Evolutionary conservation across 1,139 yeast species (phyloP).

Genomic region (Taphrina communis): DNA sequence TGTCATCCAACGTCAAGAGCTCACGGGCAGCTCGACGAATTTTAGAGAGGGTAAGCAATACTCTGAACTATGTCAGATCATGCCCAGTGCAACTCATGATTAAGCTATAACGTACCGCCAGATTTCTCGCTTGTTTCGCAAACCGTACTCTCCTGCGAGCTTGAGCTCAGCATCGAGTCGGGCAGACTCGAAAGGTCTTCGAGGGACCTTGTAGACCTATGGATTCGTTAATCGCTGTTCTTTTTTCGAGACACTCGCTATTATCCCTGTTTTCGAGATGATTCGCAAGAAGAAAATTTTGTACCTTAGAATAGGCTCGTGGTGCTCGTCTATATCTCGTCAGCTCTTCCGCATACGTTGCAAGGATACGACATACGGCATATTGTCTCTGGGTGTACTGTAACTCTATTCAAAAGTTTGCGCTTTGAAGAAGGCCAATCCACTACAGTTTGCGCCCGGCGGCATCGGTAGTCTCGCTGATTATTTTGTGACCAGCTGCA

Average conservation of each 20-base stretch:
- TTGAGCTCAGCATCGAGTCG: conserved; percentile 86
- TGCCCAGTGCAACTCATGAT: conserved; percentile 41
- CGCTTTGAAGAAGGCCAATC: conserved; percentile 19
- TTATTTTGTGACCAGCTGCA: conserved; percentile 26
- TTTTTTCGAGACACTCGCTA: background rate
- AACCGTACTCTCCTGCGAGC: conserved; percentile 99
- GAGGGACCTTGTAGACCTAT: conserved; percentile 43
- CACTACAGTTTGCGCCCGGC: conserved; percentile 8
- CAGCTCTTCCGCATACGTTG: background rate
- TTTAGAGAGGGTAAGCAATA: conserved; percentile 96
- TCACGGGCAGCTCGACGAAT: conserved; percentile 99
- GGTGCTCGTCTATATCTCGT: conserved; percentile 29
- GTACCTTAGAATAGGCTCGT: conserved; percentile 41
- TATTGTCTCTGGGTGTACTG: conserved; percentile 13
- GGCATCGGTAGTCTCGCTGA: conserved; percentile 3
- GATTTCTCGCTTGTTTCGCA: conserved; percentile 99
- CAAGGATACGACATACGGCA: conserved; percentile 4
- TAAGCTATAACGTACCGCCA: conserved; percentile 61
- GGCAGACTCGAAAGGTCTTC: conserved; percentile 44
- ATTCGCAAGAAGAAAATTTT: background rate
- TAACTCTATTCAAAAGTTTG: background rate
- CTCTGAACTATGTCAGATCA: conserved; percentile 52
- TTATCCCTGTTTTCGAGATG: background rate
- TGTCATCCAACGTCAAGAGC: conserved; percentile 98
- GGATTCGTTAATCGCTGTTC: background rate